phyloP scores from a whole-genome alignment of 257 asterid genomes.

The Solanum paucissectum region DNA sequence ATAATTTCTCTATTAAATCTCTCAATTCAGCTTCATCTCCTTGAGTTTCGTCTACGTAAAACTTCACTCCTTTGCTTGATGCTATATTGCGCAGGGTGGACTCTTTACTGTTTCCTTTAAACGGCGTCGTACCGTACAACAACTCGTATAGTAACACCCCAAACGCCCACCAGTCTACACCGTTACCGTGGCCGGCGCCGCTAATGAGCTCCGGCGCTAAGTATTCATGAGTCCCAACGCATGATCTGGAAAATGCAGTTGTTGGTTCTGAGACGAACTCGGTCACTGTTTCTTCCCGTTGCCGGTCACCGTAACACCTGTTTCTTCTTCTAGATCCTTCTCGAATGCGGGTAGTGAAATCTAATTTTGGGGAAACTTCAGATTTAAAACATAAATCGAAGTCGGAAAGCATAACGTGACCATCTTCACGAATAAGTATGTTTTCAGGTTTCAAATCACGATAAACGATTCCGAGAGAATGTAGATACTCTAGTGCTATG shows the following conservation, averaged over 20 bases:
- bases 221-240: slow-evolving; percentile 90
- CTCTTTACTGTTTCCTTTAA: slow-evolving; percentile 73
- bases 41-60: slow-evolving; percentile 14
- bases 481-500: slow-evolving; percentile 63
- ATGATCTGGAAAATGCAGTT: slow-evolving; percentile 66
- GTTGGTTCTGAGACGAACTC: slow-evolving; percentile 77
- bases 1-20: slow-evolving; percentile 57
- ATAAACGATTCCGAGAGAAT: slow-evolving; percentile 67
- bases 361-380: slow-evolving; percentile 40
- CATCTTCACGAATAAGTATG: slow-evolving; percentile 66
- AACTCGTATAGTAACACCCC: slow-evolving; percentile 70
- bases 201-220: slow-evolving; percentile 63
- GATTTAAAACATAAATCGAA: slow-evolving; percentile 68
- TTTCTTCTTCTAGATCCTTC: neutral
- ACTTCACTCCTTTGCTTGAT: slow-evolving; percentile 53
- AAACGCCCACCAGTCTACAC: slow-evolving; percentile 98
- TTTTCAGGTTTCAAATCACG: slow-evolving; percentile 84
- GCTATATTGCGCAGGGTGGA: slow-evolving; percentile 86
- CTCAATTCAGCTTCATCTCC: slow-evolving; percentile 35
- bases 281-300: slow-evolving; percentile 34
- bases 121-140: slow-evolving; percentile 65
- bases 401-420: slow-evolving; percentile 76
- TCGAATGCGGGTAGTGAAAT: slow-evolving; percentile 11
- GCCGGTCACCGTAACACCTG: slow-evolving; percentile 8
- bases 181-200: slow-evolving; percentile 82